Base-by-base conservation (phyloP, 306 rosid genomes). In the Fagus crenata region DNA sequence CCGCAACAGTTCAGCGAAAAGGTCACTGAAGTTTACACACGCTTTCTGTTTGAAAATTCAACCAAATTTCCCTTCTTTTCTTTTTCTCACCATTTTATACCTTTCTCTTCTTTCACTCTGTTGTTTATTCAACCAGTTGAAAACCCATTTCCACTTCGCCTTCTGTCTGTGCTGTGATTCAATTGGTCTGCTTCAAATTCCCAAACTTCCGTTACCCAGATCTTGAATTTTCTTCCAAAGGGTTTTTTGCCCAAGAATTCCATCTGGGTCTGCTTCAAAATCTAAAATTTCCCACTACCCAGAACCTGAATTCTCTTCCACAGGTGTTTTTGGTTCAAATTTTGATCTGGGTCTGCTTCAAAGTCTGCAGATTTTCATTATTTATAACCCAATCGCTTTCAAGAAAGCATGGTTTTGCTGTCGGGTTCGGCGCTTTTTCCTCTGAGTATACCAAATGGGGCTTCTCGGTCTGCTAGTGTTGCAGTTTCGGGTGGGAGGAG, bases 381-480 rank as follows among this genome's bases (percentile, higher is more conserved):
- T 59, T 78, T 6, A 51, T 70, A 55, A 74, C 59, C 79, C 42
- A 60, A 67, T 60, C 67, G 56, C 54, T 14, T 54, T 80, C 49
- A 28, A 6, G 8, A 58, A 67, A 71, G 53, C 65, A 91, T 92
- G 99, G 90, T 81, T 81, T 91, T 93, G 3, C 70, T 88, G 11
- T 84, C 89, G 1, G 83, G 85, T 75, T 79, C 87, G 28, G 79
- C 82, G 11, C 73, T 81, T 73, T 82, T 87, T 33, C 88, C 89
- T 53, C 40, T 91, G 72, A 78, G 88, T 15, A 37, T 77, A 37
- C 75, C 81, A 28, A 81, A 37, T 82, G 72, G 83, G 72, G 58
- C 71, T 69, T 81, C 80, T 84, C 78, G 84, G 46, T 76, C 86
- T 0, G 51, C 84, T 68, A 77, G 80, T 67, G 80, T 84, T 14